Percentiles rank a stretch among this genome's conserved stretches.
Conservation (phyloP, 331 rosid species). For the Dryas integrifolia region DNA sequence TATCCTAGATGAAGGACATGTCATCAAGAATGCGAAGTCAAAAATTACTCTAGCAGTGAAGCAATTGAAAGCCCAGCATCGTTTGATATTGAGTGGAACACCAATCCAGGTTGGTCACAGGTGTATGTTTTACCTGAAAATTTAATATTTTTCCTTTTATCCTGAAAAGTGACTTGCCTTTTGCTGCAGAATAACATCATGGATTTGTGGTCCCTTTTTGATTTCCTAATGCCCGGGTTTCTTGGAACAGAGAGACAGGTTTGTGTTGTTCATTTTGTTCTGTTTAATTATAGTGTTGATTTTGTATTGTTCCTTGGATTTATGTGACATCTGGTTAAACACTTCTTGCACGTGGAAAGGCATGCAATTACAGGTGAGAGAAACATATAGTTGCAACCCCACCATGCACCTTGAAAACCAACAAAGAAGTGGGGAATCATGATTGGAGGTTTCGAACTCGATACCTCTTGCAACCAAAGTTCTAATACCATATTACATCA, state of each 20-base stretch:
- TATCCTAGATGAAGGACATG: slow-evolving; percentile 94
- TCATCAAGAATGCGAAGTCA: slow-evolving; percentile 91
- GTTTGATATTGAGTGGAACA: slow-evolving; percentile 95
- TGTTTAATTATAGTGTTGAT: not conserved
- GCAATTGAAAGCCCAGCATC: slow-evolving; percentile 92
- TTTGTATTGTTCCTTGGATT: not conserved
- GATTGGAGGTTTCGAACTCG: too few relatives aligned
- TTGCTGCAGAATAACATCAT: slow-evolving; percentile 86
- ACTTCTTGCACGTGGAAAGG: not conserved
- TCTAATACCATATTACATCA: too few relatives aligned
- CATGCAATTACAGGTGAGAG: too few relatives aligned
- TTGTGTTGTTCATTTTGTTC: slow-evolving; percentile 1
- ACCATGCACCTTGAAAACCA: too few relatives aligned
- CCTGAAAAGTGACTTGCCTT: slow-evolving; percentile 27
- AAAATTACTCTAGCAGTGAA: slow-evolving; percentile 90
- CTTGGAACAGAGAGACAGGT: slow-evolving; percentile 99
- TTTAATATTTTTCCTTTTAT: slow-evolving; percentile 4
- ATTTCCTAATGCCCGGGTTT: slow-evolving; percentile 98
- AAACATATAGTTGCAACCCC: too few relatives aligned
- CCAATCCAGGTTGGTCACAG: slow-evolving; percentile 84
- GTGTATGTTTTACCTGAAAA: slow-evolving; percentile 10
- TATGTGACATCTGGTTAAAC: not conserved
- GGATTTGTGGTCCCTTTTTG: slow-evolving; percentile 99
- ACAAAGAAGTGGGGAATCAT: too few relatives aligned
- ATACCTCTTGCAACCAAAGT: too few relatives aligned